phyloP scores from a whole-genome alignment of 106 monocot genomes.

The Acorus gramineus region DNA sequence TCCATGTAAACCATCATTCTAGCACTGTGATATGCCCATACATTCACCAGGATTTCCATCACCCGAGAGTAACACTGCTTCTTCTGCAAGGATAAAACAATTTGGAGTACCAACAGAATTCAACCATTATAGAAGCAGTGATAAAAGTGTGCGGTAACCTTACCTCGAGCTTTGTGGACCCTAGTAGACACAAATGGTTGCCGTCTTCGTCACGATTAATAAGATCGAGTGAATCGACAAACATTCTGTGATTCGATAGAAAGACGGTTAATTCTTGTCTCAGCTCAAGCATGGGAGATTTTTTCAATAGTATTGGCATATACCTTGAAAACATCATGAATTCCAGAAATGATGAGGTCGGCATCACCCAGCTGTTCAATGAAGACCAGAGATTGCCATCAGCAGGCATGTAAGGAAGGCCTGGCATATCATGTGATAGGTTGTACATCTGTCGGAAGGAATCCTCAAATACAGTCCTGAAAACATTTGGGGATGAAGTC shows the following conservation, averaged over 20 bases:
- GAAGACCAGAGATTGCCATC: conserved; percentile 62
- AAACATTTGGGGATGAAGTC: not conserved
- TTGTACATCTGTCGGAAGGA: conserved; percentile 71
- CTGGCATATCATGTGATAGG: conserved; percentile 21
- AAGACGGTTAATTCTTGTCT: not conserved
- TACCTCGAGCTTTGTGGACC: conserved; percentile 74
- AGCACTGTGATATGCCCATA: conserved; percentile 94
- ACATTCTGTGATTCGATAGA: conserved; percentile 47
- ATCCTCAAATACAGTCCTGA: conserved; percentile 52
- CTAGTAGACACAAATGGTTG: conserved; percentile 41
- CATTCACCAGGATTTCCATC: conserved; percentile 69
- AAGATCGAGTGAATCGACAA: conserved; percentile 73
- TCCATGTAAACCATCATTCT: conserved; percentile 76
- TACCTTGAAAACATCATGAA: conserved; percentile 95
- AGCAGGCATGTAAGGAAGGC: conserved; percentile 78
- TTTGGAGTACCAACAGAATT: no score
- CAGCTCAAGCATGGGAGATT: no score
- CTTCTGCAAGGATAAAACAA: conserved; percentile 26
- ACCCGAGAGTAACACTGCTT: conserved; percentile 81
- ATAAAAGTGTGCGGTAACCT: not conserved
- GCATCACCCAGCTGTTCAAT: conserved; percentile 97
- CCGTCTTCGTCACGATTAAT: conserved; percentile 25
- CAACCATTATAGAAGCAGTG: no score
- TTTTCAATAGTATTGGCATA: no score
- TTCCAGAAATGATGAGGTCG: conserved; percentile 82